A percentile compares a stretch with the other conserved stretches of the same genome.
Conservation (phyloP, 768 basidiomycete genomes). For the Phlegmacium glaucopus region DNA sequence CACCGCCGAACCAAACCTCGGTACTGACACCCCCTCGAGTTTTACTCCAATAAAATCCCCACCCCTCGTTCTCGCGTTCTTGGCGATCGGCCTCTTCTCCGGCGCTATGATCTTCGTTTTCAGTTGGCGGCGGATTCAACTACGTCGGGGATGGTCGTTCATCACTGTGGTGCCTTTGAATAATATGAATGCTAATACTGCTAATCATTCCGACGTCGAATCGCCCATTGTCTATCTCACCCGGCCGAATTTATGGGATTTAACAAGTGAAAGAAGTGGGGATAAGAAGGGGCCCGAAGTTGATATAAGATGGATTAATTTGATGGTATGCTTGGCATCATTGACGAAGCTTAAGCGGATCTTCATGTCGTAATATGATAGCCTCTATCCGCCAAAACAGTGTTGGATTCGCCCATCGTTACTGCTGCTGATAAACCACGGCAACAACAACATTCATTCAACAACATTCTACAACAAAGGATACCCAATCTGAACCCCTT, state of each 20-base stretch:
- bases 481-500: too few species aligned
- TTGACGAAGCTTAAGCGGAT: not conserved
- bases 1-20: too few species aligned
- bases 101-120: conserved; percentile 47
- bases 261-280: conserved; percentile 24
- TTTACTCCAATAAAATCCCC: conserved; percentile 40
- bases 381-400: conserved; percentile 17
- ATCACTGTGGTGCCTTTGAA: too few species aligned
- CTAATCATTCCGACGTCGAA: too few species aligned
- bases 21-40: too few species aligned
- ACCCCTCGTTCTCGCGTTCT: conserved; percentile 55
- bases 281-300: conserved; percentile 7
- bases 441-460: too few species aligned
- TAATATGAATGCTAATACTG: too few species aligned
- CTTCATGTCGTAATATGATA: conserved; percentile 4
- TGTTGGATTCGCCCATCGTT: not conserved
- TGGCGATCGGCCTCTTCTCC: conserved; percentile 55
- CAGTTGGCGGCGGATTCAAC: conserved; percentile 39
- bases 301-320: conserved; percentile 32
- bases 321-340: conserved; percentile 34
- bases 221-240: conserved; percentile 7
- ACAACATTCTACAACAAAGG: too few species aligned
- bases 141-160: conserved; percentile 7
- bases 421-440: too few species aligned
- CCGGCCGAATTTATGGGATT: conserved; percentile 46